A percentile compares a stretch with the other conserved stretches of the same genome.
Conservation (phyloP, 179 eudicot species). For the Patellifolia procumbens region DNA sequence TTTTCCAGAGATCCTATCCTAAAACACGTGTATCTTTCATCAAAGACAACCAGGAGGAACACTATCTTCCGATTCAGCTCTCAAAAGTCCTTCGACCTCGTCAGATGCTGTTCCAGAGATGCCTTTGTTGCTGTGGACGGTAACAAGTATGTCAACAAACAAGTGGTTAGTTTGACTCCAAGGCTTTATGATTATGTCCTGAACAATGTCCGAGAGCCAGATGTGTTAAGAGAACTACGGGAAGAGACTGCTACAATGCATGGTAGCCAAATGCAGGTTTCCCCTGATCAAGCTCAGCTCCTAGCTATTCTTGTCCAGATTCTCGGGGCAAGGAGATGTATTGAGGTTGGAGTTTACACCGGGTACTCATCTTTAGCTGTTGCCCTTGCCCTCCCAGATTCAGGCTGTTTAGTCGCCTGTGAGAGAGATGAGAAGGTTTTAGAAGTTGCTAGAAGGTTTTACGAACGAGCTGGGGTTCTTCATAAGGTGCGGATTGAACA, state of each 20-base stretch:
- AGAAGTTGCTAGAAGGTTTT: slow-evolving; percentile 77
- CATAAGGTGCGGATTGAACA: slow-evolving; percentile 77
- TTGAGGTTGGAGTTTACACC: slow-evolving; percentile 94
- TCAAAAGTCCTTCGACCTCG: slow-evolving; percentile 3
- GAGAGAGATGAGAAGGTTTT: slow-evolving; percentile 70
- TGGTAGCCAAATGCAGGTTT: slow-evolving; percentile 95
- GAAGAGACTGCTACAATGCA: slow-evolving; percentile 78
- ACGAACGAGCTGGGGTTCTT: slow-evolving; percentile 80
- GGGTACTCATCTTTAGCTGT: slow-evolving; percentile 95
- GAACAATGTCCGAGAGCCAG: slow-evolving; percentile 74
- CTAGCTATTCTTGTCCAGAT: slow-evolving; percentile 89
- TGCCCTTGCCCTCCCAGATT: slow-evolving; percentile 87
- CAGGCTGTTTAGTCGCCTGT: slow-evolving; percentile 83
- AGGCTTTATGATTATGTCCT: slow-evolving; percentile 72
- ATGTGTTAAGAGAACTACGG: slow-evolving; percentile 67
- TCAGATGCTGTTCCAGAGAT: slow-evolving; percentile 34
- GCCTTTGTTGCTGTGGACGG: slow-evolving; percentile 43
- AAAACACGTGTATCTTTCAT: background rate
- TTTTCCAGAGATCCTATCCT: background rate
- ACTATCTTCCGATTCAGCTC: background rate
- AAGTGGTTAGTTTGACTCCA: slow-evolving; percentile 70
- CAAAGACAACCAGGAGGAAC: background rate
- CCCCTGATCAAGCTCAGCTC: slow-evolving; percentile 97
- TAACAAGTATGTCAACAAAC: slow-evolving; percentile 63
- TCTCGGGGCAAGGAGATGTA: slow-evolving; percentile 79